phyloP scores from a whole-genome alignment of 257 asterid species.

The Euphrasia confusa region DNA sequence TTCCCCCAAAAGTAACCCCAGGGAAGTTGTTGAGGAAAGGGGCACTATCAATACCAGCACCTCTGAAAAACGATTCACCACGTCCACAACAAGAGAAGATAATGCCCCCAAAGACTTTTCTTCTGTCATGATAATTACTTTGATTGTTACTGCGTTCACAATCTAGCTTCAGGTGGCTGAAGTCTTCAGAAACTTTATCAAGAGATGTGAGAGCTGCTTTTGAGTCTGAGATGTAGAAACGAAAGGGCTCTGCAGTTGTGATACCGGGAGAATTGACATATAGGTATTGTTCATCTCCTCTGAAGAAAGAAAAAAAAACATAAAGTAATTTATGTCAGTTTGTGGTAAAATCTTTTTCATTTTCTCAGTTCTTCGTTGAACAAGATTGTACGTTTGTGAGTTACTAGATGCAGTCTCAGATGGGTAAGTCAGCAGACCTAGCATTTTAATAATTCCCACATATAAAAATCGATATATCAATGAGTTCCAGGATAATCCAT shows the following conservation, averaged over 20 bases:
- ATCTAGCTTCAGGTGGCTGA: constrained; percentile 38
- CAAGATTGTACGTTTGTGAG: not conserved
- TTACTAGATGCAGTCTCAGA: not conserved
- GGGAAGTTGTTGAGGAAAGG: constrained; percentile 72
- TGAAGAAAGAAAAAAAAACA: constrained; percentile 23
- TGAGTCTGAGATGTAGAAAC: constrained; percentile 52
- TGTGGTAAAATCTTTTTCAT: not conserved
- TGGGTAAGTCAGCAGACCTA: constrained; percentile 6
- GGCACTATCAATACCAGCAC: constrained; percentile 38
- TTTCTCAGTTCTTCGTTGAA: not conserved
- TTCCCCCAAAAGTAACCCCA: constrained; percentile 57
- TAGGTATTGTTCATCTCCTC: constrained; percentile 75
- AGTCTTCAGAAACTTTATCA: constrained; percentile 35
- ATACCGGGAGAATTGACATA: constrained; percentile 52
- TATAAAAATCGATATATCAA: not conserved
- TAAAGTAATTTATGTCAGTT: not conserved
- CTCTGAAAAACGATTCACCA: constrained; percentile 54
- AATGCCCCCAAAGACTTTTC: constrained; percentile 63
- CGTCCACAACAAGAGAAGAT: constrained; percentile 75
- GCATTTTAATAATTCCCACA: constrained; percentile 3
- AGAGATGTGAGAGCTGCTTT: constrained; percentile 42
- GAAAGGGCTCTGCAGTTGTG: constrained; percentile 65
- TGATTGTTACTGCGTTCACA: constrained; percentile 11
- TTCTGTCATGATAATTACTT: constrained; percentile 20
- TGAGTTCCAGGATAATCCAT: not conserved